A percentile compares a stretch with the other conserved stretches of the same genome.
Evolutionary conservation across 805 yeast genomes (phyloP).

Genomic region (Myxozyma mucilagina): DNA sequence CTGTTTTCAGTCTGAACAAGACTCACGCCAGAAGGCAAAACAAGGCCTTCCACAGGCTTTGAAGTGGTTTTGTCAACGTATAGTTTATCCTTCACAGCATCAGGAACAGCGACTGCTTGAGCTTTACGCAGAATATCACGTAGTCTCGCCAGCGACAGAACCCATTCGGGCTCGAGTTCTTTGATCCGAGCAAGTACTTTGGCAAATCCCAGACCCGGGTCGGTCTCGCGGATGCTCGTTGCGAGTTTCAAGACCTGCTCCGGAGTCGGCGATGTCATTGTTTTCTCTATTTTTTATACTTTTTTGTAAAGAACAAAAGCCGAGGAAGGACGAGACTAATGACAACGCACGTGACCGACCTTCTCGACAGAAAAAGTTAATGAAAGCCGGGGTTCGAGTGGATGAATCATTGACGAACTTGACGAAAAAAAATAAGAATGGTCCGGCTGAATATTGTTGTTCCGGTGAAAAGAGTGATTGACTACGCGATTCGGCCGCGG

Average conservation of each 20-base stretch:
- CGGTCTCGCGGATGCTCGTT: too few relatives aligned
- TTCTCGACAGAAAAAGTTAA: too few relatives aligned
- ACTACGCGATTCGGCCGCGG: constrained; percentile 89
- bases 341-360: too few relatives aligned
- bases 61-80: constrained; percentile 6
- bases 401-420: not conserved
- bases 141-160: constrained; percentile 58
- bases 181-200: constrained; percentile 57
- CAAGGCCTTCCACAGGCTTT: too few relatives aligned
- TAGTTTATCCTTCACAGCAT: not conserved
- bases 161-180: constrained; percentile 59
- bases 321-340: too few relatives aligned
- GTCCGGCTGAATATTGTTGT: constrained; percentile 60
- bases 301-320: too few relatives aligned
- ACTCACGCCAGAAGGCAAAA: too few relatives aligned
- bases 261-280: not conserved
- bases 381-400: not conserved
- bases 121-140: constrained; percentile 48
- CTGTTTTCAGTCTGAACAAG: too few relatives aligned
- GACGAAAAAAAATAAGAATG: constrained; percentile 1
- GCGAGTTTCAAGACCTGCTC: not conserved
- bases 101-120: not conserved
- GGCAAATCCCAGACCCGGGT: constrained; percentile 47
- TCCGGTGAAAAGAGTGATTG: constrained; percentile 94
- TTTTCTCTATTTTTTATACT: too few relatives aligned